Evolutionary conservation across 352 stramenopile species (phyloP).

Genomic region (Phytophthora sp.): DNA sequence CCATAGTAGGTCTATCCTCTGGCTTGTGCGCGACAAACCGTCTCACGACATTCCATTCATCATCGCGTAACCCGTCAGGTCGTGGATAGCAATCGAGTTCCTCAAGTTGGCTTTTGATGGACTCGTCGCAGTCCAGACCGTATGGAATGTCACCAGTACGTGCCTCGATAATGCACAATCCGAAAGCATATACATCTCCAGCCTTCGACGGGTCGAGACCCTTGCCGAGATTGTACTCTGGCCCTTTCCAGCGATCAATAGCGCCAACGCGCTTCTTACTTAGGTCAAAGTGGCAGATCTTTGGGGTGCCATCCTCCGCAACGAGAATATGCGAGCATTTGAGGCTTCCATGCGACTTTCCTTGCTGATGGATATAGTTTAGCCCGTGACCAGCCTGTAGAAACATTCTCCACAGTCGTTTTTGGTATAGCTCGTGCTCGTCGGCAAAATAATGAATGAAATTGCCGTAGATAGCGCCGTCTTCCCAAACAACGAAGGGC

Average conservation of each 20-base stretch:
- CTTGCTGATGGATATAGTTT: conserved; percentile 21
- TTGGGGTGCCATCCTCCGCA: conserved; percentile 2
- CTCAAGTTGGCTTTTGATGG: conserved; percentile 9
- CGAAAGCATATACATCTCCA: conserved; percentile 30
- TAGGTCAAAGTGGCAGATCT: conserved; percentile 33
- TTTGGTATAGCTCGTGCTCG: conserved; percentile 4
- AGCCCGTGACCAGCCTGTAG: conserved; percentile 25
- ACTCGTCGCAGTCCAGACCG: conserved; percentile 14
- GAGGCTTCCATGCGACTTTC: conserved; percentile 16
- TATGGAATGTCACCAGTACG: conserved; percentile 24
- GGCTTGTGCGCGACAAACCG: conserved; percentile 24
- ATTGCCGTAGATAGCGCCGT: conserved; percentile 10
- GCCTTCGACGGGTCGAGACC: conserved; percentile 18
- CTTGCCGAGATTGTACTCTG: conserved; percentile 21
- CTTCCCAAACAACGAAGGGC: conserved; percentile 27
- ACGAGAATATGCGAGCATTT: conserved; percentile 35
- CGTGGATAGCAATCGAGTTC: conserved; percentile 14
- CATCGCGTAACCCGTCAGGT: conserved; percentile 19
- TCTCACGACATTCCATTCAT: conserved; percentile 32
- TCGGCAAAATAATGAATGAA: conserved; percentile 26
- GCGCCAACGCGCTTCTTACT: conserved; percentile 1
- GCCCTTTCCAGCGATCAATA: conserved; percentile 29
- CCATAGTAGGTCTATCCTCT: conserved; percentile 17
- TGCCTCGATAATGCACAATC: conserved; percentile 34
- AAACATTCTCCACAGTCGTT: conserved; percentile 26